Evolutionary conservation across 441 rosid genomes (phyloP).

Genomic region (Erysimum cheiri): DNA sequence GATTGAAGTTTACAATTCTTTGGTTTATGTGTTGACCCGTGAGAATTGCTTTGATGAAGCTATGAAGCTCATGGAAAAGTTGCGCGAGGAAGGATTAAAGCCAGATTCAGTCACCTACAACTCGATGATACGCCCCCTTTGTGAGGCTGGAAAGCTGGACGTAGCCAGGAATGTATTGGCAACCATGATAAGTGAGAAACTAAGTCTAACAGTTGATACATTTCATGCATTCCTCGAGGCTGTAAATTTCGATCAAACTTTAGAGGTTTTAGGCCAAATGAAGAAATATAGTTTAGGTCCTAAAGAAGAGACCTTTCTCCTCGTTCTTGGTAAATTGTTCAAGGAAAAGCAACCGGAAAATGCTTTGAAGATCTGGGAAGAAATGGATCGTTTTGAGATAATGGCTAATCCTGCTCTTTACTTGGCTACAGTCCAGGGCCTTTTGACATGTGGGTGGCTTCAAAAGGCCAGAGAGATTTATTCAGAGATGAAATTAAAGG

Average conservation of each 20-base stretch:
- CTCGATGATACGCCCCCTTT: slow-evolving; percentile 73
- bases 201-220: slow-evolving; percentile 64
- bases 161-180: slow-evolving; percentile 68
- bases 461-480: slow-evolving; percentile 62
- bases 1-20: slow-evolving; percentile 69
- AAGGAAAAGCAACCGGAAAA: slow-evolving; percentile 64
- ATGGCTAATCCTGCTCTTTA: slow-evolving; percentile 55
- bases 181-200: slow-evolving; percentile 60
- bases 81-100: slow-evolving; percentile 60
- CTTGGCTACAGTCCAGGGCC: slow-evolving; percentile 58
- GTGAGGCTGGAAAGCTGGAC: slow-evolving; percentile 57
- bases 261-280: slow-evolving; percentile 66
- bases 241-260: slow-evolving; percentile 53
- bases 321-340: slow-evolving; percentile 63
- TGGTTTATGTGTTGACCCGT: slow-evolving; percentile 68
- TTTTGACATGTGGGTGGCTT: slow-evolving; percentile 61
- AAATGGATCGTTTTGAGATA: slow-evolving; percentile 67
- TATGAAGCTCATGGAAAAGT: slow-evolving; percentile 61
- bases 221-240: slow-evolving; percentile 73
- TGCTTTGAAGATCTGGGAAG: slow-evolving; percentile 73
- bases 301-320: slow-evolving; percentile 60
- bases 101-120: slow-evolving; percentile 72
- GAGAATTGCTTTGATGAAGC: slow-evolving; percentile 77
- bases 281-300: slow-evolving; percentile 65
- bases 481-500: slow-evolving; percentile 70